phyloP scores from a whole-genome alignment of 345 rosid genomes.

The Melastoma malabathricum region DNA sequence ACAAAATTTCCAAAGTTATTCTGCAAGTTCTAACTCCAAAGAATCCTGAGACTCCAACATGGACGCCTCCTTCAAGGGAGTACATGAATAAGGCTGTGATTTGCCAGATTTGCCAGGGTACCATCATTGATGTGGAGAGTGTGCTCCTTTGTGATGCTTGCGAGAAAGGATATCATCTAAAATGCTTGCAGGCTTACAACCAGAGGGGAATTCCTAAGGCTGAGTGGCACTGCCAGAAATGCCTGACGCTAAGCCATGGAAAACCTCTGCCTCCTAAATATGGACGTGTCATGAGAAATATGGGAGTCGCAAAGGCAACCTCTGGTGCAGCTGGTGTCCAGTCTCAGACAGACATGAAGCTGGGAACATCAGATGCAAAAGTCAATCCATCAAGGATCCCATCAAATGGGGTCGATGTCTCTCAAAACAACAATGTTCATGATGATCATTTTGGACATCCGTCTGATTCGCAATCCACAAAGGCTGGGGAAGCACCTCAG shows the following conservation, averaged over 20 bases:
- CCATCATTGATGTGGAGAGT: conserved; percentile 61
- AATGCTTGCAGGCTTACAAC: conserved; percentile 53
- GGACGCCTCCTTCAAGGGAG: conserved; percentile 94
- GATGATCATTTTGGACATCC: conserved; percentile 13
- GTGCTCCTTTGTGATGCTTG: conserved; percentile 82
- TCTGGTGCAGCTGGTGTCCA: conserved; percentile 31
- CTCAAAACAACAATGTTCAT: conserved; percentile 16
- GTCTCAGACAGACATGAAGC: conserved; percentile 43
- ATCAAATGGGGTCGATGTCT: conserved; percentile 23
- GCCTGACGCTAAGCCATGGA: conserved; percentile 51
- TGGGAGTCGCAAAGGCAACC: conserved; percentile 36
- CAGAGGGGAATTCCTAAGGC: conserved; percentile 60
- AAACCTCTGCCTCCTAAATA: conserved; percentile 83
- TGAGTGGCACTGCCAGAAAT: conserved; percentile 90
- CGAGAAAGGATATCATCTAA: conserved; percentile 83
- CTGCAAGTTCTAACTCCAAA: conserved; percentile 52
- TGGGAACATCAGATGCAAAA: conserved; percentile 22
- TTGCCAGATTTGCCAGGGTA: conserved; percentile 62
- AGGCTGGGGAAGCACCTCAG: conserved; percentile 14
- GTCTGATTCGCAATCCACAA: conserved; percentile 17
- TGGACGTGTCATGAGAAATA: conserved; percentile 70
- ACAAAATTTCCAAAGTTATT: conserved; percentile 58
- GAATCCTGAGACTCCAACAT: conserved; percentile 49
- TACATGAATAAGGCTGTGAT: conserved; percentile 60
- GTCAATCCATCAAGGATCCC: conserved; percentile 32